phyloP scores from a whole-genome alignment of 257 asterid species.

The Pogostemon cablin region DNA sequence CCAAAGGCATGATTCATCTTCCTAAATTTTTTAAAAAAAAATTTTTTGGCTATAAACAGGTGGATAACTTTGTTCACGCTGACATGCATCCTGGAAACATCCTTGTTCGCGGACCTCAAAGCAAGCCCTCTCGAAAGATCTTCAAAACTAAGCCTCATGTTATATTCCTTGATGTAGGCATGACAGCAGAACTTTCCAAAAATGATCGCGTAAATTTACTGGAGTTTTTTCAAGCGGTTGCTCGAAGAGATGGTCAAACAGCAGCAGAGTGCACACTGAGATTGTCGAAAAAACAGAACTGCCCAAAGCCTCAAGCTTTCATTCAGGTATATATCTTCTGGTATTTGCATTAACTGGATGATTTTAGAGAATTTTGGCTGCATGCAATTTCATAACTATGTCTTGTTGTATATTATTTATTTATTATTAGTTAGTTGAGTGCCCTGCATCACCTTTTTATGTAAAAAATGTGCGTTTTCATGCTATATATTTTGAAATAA shows the following conservation, averaged over 20 bases:
- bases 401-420: neutral
- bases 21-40: conserved; percentile 8
- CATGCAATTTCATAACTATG: conserved; percentile 3
- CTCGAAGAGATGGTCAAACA: conserved; percentile 67
- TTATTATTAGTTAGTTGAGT: neutral
- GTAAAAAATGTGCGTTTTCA: neutral
- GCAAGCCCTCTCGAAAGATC: conserved; percentile 51
- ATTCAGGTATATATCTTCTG: conserved; percentile 49
- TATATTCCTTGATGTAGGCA: conserved; percentile 75
- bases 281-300: conserved; percentile 66
- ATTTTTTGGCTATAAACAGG: conserved; percentile 42
- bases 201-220: conserved; percentile 57
- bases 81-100: conserved; percentile 92
- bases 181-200: conserved; percentile 80
- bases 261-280: conserved; percentile 70
- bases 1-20: neutral
- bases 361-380: neutral
- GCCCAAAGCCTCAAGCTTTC: conserved; percentile 71
- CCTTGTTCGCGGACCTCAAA: conserved; percentile 59
- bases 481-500: neutral
- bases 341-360: conserved; percentile 15
- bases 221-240: conserved; percentile 77
- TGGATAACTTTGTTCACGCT: conserved; percentile 80
- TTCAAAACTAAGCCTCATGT: conserved; percentile 75
- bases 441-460: conserved; percentile 1